phyloP scores from a whole-genome alignment of 106 monocot species.

The Dendrobium nobile region DNA sequence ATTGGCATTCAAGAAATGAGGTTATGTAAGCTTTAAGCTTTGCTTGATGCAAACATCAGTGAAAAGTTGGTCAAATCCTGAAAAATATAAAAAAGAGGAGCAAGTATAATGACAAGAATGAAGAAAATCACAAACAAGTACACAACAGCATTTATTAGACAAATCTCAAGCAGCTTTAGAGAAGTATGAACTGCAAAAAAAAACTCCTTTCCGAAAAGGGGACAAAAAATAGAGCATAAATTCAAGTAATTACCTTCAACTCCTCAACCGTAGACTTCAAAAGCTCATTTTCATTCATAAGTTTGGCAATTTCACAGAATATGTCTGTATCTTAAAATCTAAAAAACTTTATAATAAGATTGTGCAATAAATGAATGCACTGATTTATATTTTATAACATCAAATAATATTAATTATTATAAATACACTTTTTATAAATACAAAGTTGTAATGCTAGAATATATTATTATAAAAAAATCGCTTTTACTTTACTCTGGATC shows the following conservation, averaged over 20 bases:
- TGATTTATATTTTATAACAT: too few species aligned
- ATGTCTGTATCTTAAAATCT: too few species aligned
- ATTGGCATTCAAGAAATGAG: background rate
- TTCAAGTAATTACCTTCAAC: slow-evolving; percentile 64
- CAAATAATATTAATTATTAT: too few species aligned
- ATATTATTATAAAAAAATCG: too few species aligned
- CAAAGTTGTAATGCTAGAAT: too few species aligned
- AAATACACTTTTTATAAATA: too few species aligned
- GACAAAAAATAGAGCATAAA: background rate
- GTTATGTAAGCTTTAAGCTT: background rate
- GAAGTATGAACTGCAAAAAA: background rate
- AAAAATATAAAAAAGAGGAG: background rate
- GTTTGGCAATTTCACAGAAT: slow-evolving; percentile 89
- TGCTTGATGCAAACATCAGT: background rate
- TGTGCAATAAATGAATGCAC: too few species aligned
- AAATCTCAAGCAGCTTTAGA: background rate
- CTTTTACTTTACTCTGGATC: too few species aligned
- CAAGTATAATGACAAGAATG: background rate
- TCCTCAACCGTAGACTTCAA: slow-evolving; percentile 75
- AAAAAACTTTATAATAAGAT: too few species aligned
- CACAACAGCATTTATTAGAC: background rate
- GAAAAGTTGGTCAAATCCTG: background rate
- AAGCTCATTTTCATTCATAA: slow-evolving; percentile 94
- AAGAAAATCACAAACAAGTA: background rate
- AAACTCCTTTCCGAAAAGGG: background rate